Percentiles rank a stretch among this genome's conserved stretches.
These are phyloP conservation scores for Fusarium illudens DNA, from an alignment of 2,329 filamentous ascomycete genomes.

Conservation along the genomic window DNA sequence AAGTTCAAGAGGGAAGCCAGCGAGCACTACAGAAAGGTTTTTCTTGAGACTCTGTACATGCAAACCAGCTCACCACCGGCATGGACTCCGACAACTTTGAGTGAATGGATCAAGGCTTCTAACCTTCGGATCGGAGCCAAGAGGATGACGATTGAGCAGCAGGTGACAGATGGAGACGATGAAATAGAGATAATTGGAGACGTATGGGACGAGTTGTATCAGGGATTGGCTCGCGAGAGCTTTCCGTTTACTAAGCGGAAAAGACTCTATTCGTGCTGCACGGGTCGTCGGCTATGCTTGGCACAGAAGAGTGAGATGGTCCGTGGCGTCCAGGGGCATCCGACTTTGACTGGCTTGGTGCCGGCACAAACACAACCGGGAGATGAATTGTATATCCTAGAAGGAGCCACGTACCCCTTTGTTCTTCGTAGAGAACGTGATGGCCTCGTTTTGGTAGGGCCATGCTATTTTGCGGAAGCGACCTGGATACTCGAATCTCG, in stretches of 20 bases:
- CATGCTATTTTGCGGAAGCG: neutral
- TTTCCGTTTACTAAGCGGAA: neutral
- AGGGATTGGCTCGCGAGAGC: fast-evolving
- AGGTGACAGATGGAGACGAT: too few species aligned
- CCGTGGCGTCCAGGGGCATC: neutral
- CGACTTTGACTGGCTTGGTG: neutral
- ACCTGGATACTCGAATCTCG: neutral
- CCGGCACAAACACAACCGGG: neutral
- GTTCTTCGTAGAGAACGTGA: neutral
- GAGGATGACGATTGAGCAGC: too few species aligned
- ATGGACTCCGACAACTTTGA: too few species aligned
- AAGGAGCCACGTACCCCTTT: neutral
- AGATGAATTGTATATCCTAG: neutral
- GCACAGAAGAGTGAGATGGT: too few species aligned
- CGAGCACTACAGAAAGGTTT: too few species aligned
- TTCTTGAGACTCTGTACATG: too few species aligned
- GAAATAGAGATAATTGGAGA: too few species aligned
- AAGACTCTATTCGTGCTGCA: neutral
- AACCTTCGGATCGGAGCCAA: too few species aligned
- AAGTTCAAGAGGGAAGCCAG: too few species aligned
- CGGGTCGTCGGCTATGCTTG: neutral
- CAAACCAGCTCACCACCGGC: too few species aligned
- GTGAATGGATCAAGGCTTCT: too few species aligned
- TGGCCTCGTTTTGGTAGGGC: neutral
- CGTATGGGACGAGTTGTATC: neutral